Evolutionary conservation across 129 eudicot genomes (phyloP).

Genomic region (Lactuca saligna): DNA sequence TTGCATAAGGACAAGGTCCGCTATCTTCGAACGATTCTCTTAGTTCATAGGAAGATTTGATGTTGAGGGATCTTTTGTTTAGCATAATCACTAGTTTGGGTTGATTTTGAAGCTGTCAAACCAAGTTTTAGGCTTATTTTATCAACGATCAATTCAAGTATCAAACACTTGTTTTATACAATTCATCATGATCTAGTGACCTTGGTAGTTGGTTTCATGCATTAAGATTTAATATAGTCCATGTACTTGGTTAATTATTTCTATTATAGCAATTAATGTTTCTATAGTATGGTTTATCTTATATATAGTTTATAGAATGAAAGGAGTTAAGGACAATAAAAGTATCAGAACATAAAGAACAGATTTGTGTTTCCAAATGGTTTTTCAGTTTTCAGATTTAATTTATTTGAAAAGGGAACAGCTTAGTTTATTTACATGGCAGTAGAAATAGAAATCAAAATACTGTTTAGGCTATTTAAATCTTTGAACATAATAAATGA

Average conservation of each 20-base stretch:
- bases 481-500: not conserved
- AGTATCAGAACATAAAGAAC: not conserved
- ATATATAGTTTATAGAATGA: no score
- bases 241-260: no score
- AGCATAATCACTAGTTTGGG: slow-evolving; percentile 10
- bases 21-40: not conserved
- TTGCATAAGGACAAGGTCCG: slow-evolving; percentile 1
- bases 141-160: no score
- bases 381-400: not conserved
- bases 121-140: no score
- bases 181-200: no score
- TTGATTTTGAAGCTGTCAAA: not conserved
- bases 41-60: slow-evolving; percentile 7
- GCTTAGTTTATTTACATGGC: slow-evolving; percentile 1
- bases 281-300: no score
- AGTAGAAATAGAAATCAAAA: not conserved
- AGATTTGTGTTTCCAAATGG: not conserved
- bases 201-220: no score
- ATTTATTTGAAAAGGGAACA: no score
- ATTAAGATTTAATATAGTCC: no score
- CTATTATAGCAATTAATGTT: no score
- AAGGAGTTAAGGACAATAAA: no score
- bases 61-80: not conserved
- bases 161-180: no score
- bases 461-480: not conserved